Evolutionary conservation across 257 asterid genomes (phyloP).

Genomic region (Orobanche coerulescens): DNA sequence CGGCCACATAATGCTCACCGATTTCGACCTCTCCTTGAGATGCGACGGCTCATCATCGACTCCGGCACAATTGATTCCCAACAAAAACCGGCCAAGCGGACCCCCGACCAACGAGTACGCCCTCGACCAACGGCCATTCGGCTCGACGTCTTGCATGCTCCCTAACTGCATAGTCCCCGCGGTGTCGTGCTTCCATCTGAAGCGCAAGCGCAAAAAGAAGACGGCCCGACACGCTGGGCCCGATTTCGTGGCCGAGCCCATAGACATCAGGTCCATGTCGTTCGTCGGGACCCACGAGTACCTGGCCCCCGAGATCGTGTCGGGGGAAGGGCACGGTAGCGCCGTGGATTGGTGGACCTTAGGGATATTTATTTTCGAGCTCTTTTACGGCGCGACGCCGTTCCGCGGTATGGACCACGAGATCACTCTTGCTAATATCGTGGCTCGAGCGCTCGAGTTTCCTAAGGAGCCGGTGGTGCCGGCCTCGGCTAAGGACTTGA

Average conservation of each 20-base stretch:
- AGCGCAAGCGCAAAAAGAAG: constrained; percentile 57
- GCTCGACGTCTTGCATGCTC: constrained; percentile 66
- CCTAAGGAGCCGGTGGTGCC: constrained; percentile 34
- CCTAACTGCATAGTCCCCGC: constrained; percentile 72
- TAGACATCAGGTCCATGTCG: constrained; percentile 59
- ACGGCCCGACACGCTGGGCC: constrained; percentile 34
- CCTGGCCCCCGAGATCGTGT: constrained; percentile 74
- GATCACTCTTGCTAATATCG: constrained; percentile 55
- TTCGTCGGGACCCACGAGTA: constrained; percentile 86
- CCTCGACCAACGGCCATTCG: constrained; percentile 41
- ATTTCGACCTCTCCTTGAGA: constrained; percentile 65
- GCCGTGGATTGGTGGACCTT: constrained; percentile 92
- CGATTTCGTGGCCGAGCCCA: constrained; percentile 62
- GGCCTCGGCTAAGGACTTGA: constrained; percentile 43
- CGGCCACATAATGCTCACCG: constrained; percentile 84
- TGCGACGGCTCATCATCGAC: constrained; percentile 61
- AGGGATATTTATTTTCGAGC: constrained; percentile 60
- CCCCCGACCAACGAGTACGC: constrained; percentile 25
- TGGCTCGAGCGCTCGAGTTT: constrained; percentile 50
- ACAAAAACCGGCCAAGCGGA: constrained; percentile 23
- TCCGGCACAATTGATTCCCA: constrained; percentile 58
- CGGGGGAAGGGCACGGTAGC: constrained; percentile 83
- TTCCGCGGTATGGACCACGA: constrained; percentile 62
- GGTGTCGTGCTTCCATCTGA: constrained; percentile 60
- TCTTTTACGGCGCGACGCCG: constrained; percentile 57